phyloP scores from a whole-genome alignment of 208 protist species.

The Trypanosoma platydactyli region DNA sequence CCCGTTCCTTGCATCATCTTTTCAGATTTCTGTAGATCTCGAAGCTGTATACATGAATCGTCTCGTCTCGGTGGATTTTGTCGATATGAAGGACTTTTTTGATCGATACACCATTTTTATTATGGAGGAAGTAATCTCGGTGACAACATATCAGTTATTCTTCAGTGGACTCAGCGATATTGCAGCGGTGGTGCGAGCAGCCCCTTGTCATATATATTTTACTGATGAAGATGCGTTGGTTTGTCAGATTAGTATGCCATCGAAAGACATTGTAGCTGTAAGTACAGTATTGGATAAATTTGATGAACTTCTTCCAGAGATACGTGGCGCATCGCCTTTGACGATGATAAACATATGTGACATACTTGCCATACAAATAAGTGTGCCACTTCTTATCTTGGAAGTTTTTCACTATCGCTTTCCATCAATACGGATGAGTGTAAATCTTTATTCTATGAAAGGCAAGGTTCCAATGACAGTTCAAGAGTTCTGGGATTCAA shows the following conservation, averaged over 20 bases:
- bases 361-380: not conserved
- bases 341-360: slow-evolving; percentile 16
- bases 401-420: slow-evolving; percentile 18
- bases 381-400: slow-evolving; percentile 8
- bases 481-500: slow-evolving; percentile 23
- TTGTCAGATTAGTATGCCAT: slow-evolving; percentile 16
- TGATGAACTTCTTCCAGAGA: slow-evolving; percentile 28
- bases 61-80: slow-evolving; percentile 25
- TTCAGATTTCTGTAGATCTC: slow-evolving; percentile 39
- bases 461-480: slow-evolving; percentile 7
- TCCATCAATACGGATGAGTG: not conserved
- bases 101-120: slow-evolving; percentile 27
- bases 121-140: slow-evolving; percentile 43
- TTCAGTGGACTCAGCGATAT: slow-evolving; percentile 66
- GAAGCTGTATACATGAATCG: slow-evolving; percentile 25
- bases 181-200: slow-evolving; percentile 29
- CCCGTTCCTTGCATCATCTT: slow-evolving; percentile 47
- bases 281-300: not conserved
- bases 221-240: slow-evolving; percentile 4
- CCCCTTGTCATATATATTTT: slow-evolving; percentile 22
- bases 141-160: slow-evolving; percentile 48
- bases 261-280: not conserved
- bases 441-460: slow-evolving; percentile 2
- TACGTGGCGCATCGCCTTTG: slow-evolving; percentile 11
- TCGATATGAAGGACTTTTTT: slow-evolving; percentile 16